These are phyloP conservation scores for Pelargonium australe DNA, from an alignment of 441 rosid genomes.

Conservation along the genomic window DNA sequence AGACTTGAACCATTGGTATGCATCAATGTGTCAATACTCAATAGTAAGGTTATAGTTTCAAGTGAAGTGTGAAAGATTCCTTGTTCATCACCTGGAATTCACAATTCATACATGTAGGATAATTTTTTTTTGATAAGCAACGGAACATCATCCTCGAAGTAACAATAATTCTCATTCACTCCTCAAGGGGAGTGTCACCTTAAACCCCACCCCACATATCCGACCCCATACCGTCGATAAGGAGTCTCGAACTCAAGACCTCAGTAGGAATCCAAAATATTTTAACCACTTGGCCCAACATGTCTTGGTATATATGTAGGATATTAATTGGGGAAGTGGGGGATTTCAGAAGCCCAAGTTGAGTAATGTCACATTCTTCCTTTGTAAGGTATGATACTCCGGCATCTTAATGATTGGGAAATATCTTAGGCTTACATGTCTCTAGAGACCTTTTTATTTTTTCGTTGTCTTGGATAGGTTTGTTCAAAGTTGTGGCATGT, in stretches of 20 bases:
- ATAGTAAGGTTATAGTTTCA: neutral
- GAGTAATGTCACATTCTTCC: neutral
- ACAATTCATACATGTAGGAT: neutral
- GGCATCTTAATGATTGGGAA: neutral
- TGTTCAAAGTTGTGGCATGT: too few relatives aligned
- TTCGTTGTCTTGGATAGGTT: too few relatives aligned
- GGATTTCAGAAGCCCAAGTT: neutral
- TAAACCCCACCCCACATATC: too few relatives aligned
- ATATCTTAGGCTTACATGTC: neutral
- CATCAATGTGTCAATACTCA: too few relatives aligned
- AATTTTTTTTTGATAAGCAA: neutral
- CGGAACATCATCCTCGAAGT: too few relatives aligned
- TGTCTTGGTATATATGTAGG: neutral
- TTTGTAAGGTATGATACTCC: neutral
- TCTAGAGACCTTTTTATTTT: neutral
- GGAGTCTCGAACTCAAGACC: too few relatives aligned
- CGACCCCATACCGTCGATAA: too few relatives aligned
- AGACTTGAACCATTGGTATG: too few relatives aligned
- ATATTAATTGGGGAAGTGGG: conserved; percentile 7
- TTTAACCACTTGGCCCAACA: too few relatives aligned
- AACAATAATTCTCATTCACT: too few relatives aligned
- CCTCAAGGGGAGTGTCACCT: too few relatives aligned
- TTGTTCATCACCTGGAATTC: neutral
- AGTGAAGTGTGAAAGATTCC: neutral
- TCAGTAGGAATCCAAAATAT: too few relatives aligned